A percentile compares a stretch with the other conserved stretches of the same genome.
Evolutionary conservation across 2,329 filamentous ascomycete species (phyloP).

Genomic region (Trichoderma koningiopsis): DNA sequence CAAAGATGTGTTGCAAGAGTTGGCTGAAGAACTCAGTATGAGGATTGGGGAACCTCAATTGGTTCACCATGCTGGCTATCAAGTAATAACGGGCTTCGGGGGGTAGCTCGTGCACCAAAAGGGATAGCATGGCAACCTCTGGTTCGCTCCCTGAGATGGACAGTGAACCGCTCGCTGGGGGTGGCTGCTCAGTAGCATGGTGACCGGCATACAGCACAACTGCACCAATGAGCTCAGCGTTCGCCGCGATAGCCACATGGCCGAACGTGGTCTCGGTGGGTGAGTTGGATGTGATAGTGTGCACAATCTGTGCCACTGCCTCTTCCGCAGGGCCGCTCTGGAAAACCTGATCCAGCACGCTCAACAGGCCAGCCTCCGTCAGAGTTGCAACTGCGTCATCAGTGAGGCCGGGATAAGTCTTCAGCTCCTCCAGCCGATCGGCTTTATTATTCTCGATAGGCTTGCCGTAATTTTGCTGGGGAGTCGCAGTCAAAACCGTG

Average conservation of each 20-base stretch:
- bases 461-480: constrained; percentile 65
- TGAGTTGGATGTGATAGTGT: constrained; percentile 66
- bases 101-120: constrained; percentile 72
- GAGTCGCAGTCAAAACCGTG: constrained; percentile 80
- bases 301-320: constrained; percentile 73
- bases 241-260: constrained; percentile 66
- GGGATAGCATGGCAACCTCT: constrained; percentile 73
- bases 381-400: constrained; percentile 63
- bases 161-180: constrained; percentile 60
- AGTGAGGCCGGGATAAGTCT: constrained; percentile 65
- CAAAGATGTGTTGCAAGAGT: constrained; percentile 81
- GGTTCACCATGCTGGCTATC: constrained; percentile 82
- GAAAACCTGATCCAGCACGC: constrained; percentile 61
- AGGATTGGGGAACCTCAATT: constrained; percentile 85
- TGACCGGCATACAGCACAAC: constrained; percentile 82
- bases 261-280: constrained; percentile 65
- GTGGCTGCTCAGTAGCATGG: constrained; percentile 64
- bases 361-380: constrained; percentile 57
- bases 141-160: constrained; percentile 45
- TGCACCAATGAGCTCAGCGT: constrained; percentile 74
- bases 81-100: constrained; percentile 84
- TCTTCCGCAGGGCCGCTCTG: constrained; percentile 68
- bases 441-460: constrained; percentile 74
- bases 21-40: constrained; percentile 94
- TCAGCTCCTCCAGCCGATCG: constrained; percentile 74